Base-by-base conservation (phyloP, 352 stramenopile species). In the Phytophthora podocarpi region DNA sequence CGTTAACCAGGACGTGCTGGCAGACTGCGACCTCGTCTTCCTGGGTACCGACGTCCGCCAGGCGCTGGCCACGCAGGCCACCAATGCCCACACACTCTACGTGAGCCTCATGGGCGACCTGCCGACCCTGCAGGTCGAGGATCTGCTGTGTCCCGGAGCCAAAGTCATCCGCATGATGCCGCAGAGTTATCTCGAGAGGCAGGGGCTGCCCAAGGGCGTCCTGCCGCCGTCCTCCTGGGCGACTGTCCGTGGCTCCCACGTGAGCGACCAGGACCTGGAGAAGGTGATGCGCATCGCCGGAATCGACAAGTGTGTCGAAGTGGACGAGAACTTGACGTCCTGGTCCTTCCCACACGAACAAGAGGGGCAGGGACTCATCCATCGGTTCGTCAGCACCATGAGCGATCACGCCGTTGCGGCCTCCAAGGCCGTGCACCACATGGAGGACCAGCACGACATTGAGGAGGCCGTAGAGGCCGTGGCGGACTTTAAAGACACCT, bases 121-220 rank as follows among this genome's bases (percentile, higher is more conserved):
- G 34, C 71, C 75, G 5, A 67, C 79, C 0, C 65, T 76, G 12
- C 68, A 89, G 55, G 60, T 91, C 5, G 82, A 88, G 56, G 35
- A 67, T 5, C 64, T 91, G 34, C 62, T 91, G 36, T 80, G 74
- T 45, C 82, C 82, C 0, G 78, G 79, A 8, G 82, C 82, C 24
- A 87, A 85, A 51, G 82, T 91, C 43, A 88, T 91, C 46, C 82
- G 79, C 43, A 85, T 91, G 70, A 89, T 91, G 77, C 78, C 82
- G 27, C 70, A 87, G 46, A 78, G 56, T 16, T 79, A 87, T 31
- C 56, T 88, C 40, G 79, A 89, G 50, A 66, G 59, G 28, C 67
- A 73, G n/a, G 82, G 79, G 1, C 54, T 91, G 27, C 76, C 76
- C 3, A 86, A 77, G 26, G 77, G 74, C 1, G 52, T 87, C 12